Percentiles rank a stretch among this genome's conserved stretches.
Evolutionary conservation across 768 basidiomycete genomes (phyloP).

Genomic region (Fistulinella prunicolor): DNA sequence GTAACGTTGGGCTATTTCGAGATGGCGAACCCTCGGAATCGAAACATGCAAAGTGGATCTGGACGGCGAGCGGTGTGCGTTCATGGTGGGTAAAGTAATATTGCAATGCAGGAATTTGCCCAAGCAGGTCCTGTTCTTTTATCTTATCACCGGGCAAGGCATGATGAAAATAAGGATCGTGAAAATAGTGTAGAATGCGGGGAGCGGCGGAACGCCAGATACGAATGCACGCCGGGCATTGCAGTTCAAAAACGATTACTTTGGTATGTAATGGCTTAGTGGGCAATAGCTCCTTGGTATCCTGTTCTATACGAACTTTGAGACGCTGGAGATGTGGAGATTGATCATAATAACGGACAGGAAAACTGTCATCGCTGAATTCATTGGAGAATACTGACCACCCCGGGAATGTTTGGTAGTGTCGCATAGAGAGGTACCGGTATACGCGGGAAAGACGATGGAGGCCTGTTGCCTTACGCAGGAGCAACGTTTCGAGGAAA

Average conservation of each 20-base stretch:
- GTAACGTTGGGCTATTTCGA: neutral
- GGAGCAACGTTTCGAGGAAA: conserved; percentile 20
- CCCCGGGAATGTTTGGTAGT: conserved; percentile 1
- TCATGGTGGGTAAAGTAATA: neutral
- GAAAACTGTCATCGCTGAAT: neutral
- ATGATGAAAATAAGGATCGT: too few relatives aligned
- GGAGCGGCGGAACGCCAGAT: conserved; percentile 40
- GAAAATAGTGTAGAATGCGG: conserved; percentile 29
- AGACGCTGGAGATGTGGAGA: conserved; percentile 24
- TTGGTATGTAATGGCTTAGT: conserved; percentile 22
- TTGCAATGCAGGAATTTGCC: conserved; percentile 26
- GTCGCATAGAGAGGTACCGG: conserved; percentile 27
- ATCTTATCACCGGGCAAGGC: too few relatives aligned
- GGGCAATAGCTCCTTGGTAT: too few relatives aligned
- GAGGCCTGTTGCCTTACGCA: conserved; percentile 30
- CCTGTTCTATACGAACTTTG: too few relatives aligned
- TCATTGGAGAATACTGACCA: conserved; percentile 33
- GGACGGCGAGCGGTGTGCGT: too few relatives aligned
- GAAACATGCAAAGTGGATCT: neutral
- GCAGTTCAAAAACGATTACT: conserved; percentile 38
- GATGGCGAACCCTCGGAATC: neutral
- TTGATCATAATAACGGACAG: conserved; percentile 12
- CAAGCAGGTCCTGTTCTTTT: neutral
- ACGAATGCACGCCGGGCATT: conserved; percentile 32
- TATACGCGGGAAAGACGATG: conserved; percentile 27